Percentiles rank a stretch among this genome's conserved stretches.
Evolutionary conservation across 306 rosid genomes (phyloP).

Genomic region (Oemleria cerasiformis): DNA sequence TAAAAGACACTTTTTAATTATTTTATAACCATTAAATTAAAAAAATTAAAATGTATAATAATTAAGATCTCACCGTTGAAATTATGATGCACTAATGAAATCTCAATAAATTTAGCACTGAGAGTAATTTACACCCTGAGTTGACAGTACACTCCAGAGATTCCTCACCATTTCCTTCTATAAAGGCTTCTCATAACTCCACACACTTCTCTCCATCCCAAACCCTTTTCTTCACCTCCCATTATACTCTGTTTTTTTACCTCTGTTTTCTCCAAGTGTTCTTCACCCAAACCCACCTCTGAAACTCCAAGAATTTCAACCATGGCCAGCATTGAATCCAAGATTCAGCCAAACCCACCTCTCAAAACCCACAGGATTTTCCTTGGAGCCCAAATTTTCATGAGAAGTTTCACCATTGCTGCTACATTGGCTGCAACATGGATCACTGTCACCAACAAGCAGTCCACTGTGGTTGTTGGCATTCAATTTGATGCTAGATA

Average conservation of each 20-base stretch:
- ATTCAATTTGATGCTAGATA: constrained; percentile 38
- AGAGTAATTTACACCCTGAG: background rate
- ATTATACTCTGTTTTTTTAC: background rate
- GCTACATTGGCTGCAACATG: constrained; percentile 41
- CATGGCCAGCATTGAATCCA: constrained; percentile 29
- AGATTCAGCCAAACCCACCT: constrained; percentile 27
- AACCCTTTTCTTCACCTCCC: constrained; percentile 3
- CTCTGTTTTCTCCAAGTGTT: constrained; percentile 7
- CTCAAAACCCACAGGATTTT: constrained; percentile 23
- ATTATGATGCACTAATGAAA: no score
- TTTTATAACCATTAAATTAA: no score
- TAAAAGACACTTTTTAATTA: no score
- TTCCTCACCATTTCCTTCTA: constrained; percentile 18
- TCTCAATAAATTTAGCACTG: background rate
- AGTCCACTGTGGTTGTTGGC: constrained; percentile 30
- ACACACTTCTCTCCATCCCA: constrained; percentile 19
- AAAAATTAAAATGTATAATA: no score
- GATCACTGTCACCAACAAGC: constrained; percentile 40
- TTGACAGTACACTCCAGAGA: constrained; percentile 8
- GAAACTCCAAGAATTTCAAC: constrained; percentile 3
- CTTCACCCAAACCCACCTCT: background rate
- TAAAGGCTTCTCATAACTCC: constrained; percentile 31
- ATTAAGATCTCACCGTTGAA: no score
- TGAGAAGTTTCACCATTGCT: constrained; percentile 28
- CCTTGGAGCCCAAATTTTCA: constrained; percentile 32